Evolutionary conservation across 805 yeast species (phyloP).

Genomic region (Metschnikowia picachoensis): DNA sequence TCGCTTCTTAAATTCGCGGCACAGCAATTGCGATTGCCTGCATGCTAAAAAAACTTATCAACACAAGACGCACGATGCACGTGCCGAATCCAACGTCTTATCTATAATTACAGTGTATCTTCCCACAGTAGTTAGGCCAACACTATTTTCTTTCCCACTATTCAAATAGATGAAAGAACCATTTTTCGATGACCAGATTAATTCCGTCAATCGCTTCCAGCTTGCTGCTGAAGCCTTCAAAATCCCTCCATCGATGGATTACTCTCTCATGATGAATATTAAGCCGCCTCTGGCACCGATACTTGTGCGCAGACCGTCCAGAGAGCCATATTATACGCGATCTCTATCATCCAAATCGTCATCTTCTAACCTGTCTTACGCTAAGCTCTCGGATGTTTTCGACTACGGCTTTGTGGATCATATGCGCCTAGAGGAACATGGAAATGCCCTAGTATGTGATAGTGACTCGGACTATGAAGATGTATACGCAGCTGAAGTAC

Average conservation of each 20-base stretch:
- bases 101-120: too few relatives aligned
- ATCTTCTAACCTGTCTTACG: conserved; percentile 12
- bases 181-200: conserved; percentile 15
- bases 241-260: conserved; percentile 11
- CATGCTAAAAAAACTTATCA: too few relatives aligned
- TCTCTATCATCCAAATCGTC: conserved; percentile 5
- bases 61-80: background rate
- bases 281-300: conserved; percentile 8
- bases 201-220: conserved; percentile 1
- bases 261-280: conserved; percentile 4
- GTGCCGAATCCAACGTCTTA: background rate
- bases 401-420: conserved; percentile 13
- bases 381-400: conserved; percentile 16
- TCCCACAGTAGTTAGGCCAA: too few relatives aligned
- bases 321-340: conserved; percentile 16
- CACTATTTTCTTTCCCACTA: background rate
- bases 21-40: too few relatives aligned
- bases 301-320: conserved; percentile 14
- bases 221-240: conserved; percentile 9
- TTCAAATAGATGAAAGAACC: conserved; percentile 16
- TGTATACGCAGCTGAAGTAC: background rate
- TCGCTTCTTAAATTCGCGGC: too few relatives aligned
- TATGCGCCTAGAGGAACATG: conserved; percentile 4
- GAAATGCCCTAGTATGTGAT: conserved; percentile 16
- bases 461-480: conserved; percentile 17